Base-by-base conservation (phyloP, 1,139 yeast genomes). In the Kazachstania sp. region DNA sequence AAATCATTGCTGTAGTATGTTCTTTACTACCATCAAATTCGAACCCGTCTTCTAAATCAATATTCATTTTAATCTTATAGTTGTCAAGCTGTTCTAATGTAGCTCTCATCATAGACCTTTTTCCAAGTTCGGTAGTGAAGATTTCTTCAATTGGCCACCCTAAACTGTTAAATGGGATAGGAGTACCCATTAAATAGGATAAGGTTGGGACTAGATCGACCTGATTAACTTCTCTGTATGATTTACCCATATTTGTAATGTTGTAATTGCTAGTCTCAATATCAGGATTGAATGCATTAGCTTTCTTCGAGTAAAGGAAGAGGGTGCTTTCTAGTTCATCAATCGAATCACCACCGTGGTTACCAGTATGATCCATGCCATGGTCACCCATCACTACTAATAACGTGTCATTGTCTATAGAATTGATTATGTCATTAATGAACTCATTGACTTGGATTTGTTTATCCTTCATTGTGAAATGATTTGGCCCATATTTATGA, bases 321-420 rank as follows among this genome's bases (percentile, higher is more conserved):
- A 94, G 66, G 0, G 96, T 80, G 42, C 95, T 79, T 56, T 90
- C 96, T 39, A 92, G 70, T 63, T 94, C 99, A 56, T 83, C 88
- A 13, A 65, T 69, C 0, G 96, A 81, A 61, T 94, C 98, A 41
- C 99, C 99, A 4, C 98, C 99, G 60, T 94, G 96, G 60, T 90
- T 92, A 0, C 97, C 97, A 1, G 95, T 86, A 34, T 81, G 75
- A 61, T 90, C 97, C 97, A 90, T 90, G 18, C 97, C 97, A 63
- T 90, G 97, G 60, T 90, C 97, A 6, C 99, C 98, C 78, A 94
- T 79, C 1, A 94, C 87, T 18, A 92, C 71, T 39, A 94, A 70
- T 39, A 94, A 66, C 0, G 98, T 92, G 28, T 81, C 75, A 48
- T 87, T 86, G 57, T 87, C 95, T 23, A 69, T 48, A 44, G 86